These are phyloP conservation scores for Knufia petricola DNA, from an alignment of 2,329 filamentous ascomycete species.

Conservation along the genomic window DNA sequence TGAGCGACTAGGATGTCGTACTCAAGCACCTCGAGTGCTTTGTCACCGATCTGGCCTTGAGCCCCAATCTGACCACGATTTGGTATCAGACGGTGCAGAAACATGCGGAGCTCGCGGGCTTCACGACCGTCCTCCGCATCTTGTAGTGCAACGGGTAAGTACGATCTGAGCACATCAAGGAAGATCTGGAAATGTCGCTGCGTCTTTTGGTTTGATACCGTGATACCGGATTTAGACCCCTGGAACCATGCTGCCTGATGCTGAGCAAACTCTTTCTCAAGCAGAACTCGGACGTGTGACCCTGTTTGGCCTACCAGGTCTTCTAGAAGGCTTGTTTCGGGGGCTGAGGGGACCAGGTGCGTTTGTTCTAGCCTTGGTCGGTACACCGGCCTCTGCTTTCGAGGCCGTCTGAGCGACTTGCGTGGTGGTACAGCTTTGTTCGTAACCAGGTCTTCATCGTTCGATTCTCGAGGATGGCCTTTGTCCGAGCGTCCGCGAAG, in stretches of 20 bases:
- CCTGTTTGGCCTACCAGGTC: neutral
- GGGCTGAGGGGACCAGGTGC: neutral
- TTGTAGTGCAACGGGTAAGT: slow-evolving; percentile 5
- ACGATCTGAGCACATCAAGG: slow-evolving; percentile 2
- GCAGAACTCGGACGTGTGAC: neutral
- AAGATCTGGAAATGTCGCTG: slow-evolving; percentile 6
- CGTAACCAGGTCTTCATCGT: too few species aligned
- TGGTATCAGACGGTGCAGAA: slow-evolving; percentile 7
- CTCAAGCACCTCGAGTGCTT: slow-evolving; percentile 7
- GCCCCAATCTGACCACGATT: slow-evolving; percentile 7
- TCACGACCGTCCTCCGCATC: slow-evolving; percentile 1
- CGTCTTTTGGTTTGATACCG: neutral
- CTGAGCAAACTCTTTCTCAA: slow-evolving; percentile 5
- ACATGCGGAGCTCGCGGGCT: slow-evolving; percentile 2
- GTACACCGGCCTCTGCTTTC: slow-evolving; percentile 1
- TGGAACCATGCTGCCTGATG: slow-evolving; percentile 9
- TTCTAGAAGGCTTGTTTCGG: neutral
- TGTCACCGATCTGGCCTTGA: slow-evolving; percentile 8
- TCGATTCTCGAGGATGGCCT: neutral
- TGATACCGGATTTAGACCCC: slow-evolving; percentile 1
- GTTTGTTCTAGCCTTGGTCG: slow-evolving; percentile 1
- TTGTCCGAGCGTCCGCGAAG: neutral
- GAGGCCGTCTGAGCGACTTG: neutral
- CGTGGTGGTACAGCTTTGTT: too few species aligned
- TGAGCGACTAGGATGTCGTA: slow-evolving; percentile 7